A percentile compares a stretch with the other conserved stretches of the same genome.
These are phyloP conservation scores for Pyricularia sp. DNA, from an alignment of 2,329 filamentous ascomycete species.

Conservation along the genomic window DNA sequence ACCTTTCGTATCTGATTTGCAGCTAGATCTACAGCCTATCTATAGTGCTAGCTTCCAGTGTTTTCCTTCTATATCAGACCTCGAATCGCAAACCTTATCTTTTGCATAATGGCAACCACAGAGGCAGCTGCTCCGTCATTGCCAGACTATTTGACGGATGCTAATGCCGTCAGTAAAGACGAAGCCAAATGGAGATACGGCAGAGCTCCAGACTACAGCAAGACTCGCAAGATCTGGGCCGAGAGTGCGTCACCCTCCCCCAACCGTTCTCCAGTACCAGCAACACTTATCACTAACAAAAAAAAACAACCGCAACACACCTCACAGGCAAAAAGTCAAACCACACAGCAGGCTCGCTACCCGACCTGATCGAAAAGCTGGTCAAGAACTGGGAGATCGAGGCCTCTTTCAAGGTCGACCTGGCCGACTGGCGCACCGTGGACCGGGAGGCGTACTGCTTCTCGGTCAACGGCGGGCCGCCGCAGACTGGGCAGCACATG, in stretches of 20 bases:
- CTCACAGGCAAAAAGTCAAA: conserved; percentile 39
- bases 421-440: conserved; percentile 53
- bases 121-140: conserved; percentile 3
- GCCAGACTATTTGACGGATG: conserved; percentile 46
- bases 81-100: background rate
- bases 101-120: background rate
- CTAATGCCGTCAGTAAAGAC: conserved; percentile 44
- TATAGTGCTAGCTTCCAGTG: background rate
- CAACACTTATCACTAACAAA: conserved; percentile 6
- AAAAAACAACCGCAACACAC: too few relatives aligned
- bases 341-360: conserved; percentile 43
- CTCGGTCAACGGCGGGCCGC: conserved; percentile 46
- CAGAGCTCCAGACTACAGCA: conserved; percentile 47
- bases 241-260: conserved; percentile 32
- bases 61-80: background rate
- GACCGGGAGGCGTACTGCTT: conserved; percentile 47
- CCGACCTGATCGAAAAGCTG: conserved; percentile 51
- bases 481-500: conserved; percentile 49
- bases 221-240: conserved; percentile 45
- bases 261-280: background rate
- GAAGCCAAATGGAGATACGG: conserved; percentile 47
- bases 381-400: conserved; percentile 66
- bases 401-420: conserved; percentile 50
- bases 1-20: background rate
- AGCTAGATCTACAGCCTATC: too few relatives aligned